phyloP scores from a whole-genome alignment of 306 rosid species.

The Senna siamea region DNA sequence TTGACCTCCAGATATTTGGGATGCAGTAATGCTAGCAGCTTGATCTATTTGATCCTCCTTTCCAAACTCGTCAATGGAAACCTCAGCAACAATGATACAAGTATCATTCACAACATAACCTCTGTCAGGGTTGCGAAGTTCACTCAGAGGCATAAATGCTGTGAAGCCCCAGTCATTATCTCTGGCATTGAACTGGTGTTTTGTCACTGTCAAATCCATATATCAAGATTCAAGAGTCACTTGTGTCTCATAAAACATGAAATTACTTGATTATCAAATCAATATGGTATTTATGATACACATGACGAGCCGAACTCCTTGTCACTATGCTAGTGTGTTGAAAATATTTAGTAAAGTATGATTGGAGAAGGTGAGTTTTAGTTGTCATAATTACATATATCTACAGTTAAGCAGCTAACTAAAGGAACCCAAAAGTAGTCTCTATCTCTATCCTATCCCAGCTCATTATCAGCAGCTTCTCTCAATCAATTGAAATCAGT shows the following conservation, averaged over 20 bases:
- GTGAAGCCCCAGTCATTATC: constrained; percentile 63
- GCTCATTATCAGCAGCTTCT: neutral
- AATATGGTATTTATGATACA: neutral
- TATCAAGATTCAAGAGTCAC: constrained; percentile 19
- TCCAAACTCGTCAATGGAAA: constrained; percentile 36
- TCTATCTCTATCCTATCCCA: neutral
- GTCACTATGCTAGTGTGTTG: too few relatives aligned
- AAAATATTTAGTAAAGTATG: neutral
- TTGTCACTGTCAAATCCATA: constrained; percentile 49
- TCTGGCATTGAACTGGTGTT: constrained; percentile 54
- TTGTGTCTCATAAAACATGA: neutral
- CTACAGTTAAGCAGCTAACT: too few relatives aligned
- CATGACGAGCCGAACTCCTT: neutral
- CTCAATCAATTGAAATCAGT: neutral
- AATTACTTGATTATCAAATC: neutral
- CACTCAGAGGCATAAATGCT: constrained; percentile 55
- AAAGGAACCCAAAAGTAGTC: too few relatives aligned
- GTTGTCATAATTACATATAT: too few relatives aligned
- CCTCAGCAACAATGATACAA: constrained; percentile 61
- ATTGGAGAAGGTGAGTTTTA: too few relatives aligned
- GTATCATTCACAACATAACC: constrained; percentile 62
- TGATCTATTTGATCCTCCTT: neutral
- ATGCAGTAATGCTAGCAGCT: neutral
- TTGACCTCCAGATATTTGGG: neutral
- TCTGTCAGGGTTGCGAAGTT: constrained; percentile 44